These are phyloP conservation scores for Melianthus villosus DNA, from an alignment of 441 rosid genomes.

Conservation along the genomic window DNA sequence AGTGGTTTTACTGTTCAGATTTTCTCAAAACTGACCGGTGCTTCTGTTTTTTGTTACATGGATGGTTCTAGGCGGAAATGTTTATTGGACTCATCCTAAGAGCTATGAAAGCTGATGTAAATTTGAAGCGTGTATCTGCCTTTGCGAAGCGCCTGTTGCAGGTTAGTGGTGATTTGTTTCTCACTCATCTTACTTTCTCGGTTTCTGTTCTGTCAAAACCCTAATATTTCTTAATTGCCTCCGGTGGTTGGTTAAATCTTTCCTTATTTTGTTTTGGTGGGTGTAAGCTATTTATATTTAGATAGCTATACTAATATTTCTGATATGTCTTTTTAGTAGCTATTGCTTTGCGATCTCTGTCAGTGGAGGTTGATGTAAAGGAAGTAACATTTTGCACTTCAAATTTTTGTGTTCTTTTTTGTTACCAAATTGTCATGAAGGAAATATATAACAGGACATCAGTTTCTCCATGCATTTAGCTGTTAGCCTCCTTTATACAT, in stretches of 20 bases:
- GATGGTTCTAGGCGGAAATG: slow-evolving; percentile 53
- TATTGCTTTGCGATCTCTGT: background rate
- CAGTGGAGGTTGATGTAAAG: background rate
- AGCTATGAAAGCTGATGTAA: slow-evolving; percentile 82
- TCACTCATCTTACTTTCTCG: background rate
- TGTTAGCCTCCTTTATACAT: too few relatives aligned
- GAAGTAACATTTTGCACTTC: background rate
- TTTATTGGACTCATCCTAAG: slow-evolving; percentile 78
- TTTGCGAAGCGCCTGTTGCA: slow-evolving; percentile 86
- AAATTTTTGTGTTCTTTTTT: too few relatives aligned
- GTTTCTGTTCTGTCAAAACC: background rate
- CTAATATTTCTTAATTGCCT: too few relatives aligned
- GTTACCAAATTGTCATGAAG: too few relatives aligned
- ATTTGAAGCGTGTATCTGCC: slow-evolving; percentile 75
- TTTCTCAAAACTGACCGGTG: background rate
- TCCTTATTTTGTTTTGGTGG: too few relatives aligned
- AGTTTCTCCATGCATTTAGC: too few relatives aligned
- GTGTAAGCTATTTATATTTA: too few relatives aligned
- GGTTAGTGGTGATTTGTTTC: slow-evolving; percentile 21
- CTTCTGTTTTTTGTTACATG: background rate
- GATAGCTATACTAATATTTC: too few relatives aligned
- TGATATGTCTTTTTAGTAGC: too few relatives aligned
- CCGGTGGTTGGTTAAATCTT: too few relatives aligned
- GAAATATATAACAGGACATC: too few relatives aligned
- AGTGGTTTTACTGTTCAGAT: too few relatives aligned